Percentiles rank a stretch among this genome's conserved stretches.
These are phyloP conservation scores for Echites panduratus DNA, from an alignment of 257 asterid genomes.

Conservation along the genomic window DNA sequence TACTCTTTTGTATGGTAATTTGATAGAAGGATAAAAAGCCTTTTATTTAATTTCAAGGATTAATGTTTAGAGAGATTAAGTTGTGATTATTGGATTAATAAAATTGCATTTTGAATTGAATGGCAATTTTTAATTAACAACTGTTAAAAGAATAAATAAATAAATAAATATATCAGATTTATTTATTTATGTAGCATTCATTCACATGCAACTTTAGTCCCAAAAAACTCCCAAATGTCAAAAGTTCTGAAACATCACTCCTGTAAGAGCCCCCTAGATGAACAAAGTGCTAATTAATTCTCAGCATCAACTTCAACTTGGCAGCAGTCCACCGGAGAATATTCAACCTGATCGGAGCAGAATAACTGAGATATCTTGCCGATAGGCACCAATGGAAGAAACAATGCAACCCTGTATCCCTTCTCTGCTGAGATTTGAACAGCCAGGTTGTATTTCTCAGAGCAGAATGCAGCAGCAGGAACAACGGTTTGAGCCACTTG, in stretches of 20 bases:
- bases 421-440: constrained; percentile 55
- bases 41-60: too few relatives aligned
- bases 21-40: too few relatives aligned
- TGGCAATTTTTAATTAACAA: too few relatives aligned
- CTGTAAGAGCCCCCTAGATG: background rate
- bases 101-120: too few relatives aligned
- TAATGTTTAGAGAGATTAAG: too few relatives aligned
- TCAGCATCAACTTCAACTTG: constrained; percentile 15
- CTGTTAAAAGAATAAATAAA: too few relatives aligned
- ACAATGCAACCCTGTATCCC: constrained; percentile 64
- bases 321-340: constrained; percentile 10
- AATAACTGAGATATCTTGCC: constrained; percentile 61
- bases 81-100: too few relatives aligned
- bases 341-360: constrained; percentile 12
- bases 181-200: too few relatives aligned
- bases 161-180: too few relatives aligned
- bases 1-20: too few relatives aligned
- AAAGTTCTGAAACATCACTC: background rate
- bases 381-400: constrained; percentile 76
- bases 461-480: constrained; percentile 63
- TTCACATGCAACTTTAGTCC: too few relatives aligned
- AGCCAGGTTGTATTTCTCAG: constrained; percentile 63
- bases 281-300: constrained; percentile 5
- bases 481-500: constrained; percentile 58
- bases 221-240: background rate